phyloP scores from a whole-genome alignment of 2,329 filamentous ascomycete genomes.

The Fusarium poae region DNA sequence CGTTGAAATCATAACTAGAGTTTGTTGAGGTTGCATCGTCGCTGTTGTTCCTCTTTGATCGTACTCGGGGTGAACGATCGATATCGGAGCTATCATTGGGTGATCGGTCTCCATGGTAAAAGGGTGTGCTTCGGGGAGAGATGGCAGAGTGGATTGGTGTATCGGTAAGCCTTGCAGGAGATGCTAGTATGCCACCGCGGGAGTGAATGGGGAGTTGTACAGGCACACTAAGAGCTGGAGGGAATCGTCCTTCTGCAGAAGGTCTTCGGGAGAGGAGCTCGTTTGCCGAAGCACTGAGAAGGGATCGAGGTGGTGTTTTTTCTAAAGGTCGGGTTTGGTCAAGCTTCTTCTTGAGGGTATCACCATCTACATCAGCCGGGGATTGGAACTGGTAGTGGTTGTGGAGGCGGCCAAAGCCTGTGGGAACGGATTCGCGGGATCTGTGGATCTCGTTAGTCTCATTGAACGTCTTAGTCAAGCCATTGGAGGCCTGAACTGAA shows the following conservation, averaged over 20 bases:
- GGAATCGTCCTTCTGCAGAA: conserved; percentile 57
- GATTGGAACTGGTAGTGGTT: conserved; percentile 63
- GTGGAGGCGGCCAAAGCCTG: conserved; percentile 65
- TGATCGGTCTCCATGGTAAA: conserved; percentile 59
- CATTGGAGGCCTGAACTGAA: conserved; percentile 4
- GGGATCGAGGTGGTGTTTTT: conserved; percentile 61
- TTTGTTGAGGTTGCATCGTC: conserved; percentile 64
- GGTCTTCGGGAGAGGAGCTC: conserved; percentile 56
- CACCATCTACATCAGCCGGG: conserved; percentile 62
- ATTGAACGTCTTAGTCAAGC: background rate
- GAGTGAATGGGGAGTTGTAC: conserved; percentile 60
- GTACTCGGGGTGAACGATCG: conserved; percentile 62
- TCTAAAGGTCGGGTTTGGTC: conserved; percentile 62
- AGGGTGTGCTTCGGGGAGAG: conserved; percentile 61
- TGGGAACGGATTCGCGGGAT: conserved; percentile 57
- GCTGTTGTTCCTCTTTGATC: conserved; percentile 64
- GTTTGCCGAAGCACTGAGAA: conserved; percentile 58
- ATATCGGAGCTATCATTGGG: conserved; percentile 60
- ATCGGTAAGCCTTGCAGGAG: conserved; percentile 60
- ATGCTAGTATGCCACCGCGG: conserved; percentile 57
- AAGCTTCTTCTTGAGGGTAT: conserved; percentile 68
- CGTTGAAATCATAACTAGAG: conserved; percentile 58
- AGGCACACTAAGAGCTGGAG: conserved; percentile 58
- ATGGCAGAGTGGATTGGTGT: conserved; percentile 62
- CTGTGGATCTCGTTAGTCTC: conserved; percentile 47